phyloP scores from a whole-genome alignment of 2,329 filamentous ascomycete species.

The Beauveria sp. region DNA sequence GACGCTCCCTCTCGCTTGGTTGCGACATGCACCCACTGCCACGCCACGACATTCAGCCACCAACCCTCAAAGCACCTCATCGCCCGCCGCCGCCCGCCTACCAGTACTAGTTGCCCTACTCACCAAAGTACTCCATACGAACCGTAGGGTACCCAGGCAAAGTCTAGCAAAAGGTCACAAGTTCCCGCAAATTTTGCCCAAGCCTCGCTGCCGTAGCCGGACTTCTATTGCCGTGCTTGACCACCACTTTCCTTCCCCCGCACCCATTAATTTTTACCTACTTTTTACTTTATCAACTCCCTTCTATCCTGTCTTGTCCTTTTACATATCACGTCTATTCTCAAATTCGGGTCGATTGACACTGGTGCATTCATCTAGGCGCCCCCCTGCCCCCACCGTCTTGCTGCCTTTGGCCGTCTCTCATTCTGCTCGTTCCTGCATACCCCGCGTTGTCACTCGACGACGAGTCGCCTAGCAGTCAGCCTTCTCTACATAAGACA shows the following conservation, averaged over 20 bases:
- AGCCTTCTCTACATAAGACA: background rate
- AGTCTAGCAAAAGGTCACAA: background rate
- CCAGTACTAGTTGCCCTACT: background rate
- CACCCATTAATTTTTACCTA: background rate
- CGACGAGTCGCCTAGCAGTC: background rate
- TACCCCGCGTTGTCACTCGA: background rate
- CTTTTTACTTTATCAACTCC: background rate
- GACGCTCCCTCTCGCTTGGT: background rate
- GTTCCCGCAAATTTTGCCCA: slow-evolving; percentile 8
- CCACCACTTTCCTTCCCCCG: slow-evolving; percentile 2
- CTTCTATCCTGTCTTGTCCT: background rate
- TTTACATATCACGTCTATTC: background rate
- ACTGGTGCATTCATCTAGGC: background rate
- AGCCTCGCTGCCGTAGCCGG: background rate
- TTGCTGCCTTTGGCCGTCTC: background rate
- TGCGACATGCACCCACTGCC: background rate
- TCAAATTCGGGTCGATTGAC: background rate
- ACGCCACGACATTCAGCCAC: background rate
- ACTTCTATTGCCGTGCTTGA: background rate
- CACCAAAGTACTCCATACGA: background rate
- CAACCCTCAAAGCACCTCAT: slow-evolving; percentile 2
- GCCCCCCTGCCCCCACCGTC: background rate
- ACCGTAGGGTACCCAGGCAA: background rate
- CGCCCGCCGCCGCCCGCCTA: slow-evolving; percentile 8
- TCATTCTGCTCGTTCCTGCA: background rate